Conservation (phyloP, 2,329 filamentous ascomycete genomes). For the Penicillium sp. region DNA sequence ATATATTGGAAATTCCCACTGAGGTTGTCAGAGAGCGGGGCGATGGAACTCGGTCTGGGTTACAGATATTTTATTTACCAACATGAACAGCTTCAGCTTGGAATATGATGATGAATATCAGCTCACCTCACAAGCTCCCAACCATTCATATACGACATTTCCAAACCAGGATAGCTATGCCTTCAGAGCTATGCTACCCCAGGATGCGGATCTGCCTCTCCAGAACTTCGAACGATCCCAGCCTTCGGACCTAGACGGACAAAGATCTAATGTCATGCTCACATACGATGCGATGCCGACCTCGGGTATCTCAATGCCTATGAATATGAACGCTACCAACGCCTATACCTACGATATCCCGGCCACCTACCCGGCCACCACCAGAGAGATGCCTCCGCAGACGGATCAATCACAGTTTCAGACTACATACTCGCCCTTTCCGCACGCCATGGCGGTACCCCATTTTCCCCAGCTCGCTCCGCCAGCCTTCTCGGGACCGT, state of each 20-base stretch:
- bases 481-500: conserved; percentile 3
- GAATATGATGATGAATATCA: conserved; percentile 14
- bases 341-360: conserved; percentile 20
- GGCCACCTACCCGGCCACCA: conserved; percentile 17
- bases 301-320: conserved; percentile 14
- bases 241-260: conserved; percentile 14
- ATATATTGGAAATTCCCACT: background rate
- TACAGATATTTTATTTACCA: conserved; percentile 3
- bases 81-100: conserved; percentile 11
- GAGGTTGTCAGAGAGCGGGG: background rate
- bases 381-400: conserved; percentile 13
- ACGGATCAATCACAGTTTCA: conserved; percentile 15
- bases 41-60: background rate
- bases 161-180: conserved; percentile 11
- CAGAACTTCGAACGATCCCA: conserved; percentile 13
- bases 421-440: conserved; percentile 6
- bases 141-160: conserved; percentile 16
- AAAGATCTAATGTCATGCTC: conserved; percentile 21
- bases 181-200: conserved; percentile 14
- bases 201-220: conserved; percentile 13
- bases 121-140: conserved; percentile 4
- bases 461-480: conserved; percentile 8
- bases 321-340: conserved; percentile 16
- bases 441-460: background rate
- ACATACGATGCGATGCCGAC: conserved; percentile 20